Evolutionary conservation across 345 rosid species (phyloP), one percentile per base, ranked within the genome.

Genomic region (Melaleuca quinquenervia): DNA sequence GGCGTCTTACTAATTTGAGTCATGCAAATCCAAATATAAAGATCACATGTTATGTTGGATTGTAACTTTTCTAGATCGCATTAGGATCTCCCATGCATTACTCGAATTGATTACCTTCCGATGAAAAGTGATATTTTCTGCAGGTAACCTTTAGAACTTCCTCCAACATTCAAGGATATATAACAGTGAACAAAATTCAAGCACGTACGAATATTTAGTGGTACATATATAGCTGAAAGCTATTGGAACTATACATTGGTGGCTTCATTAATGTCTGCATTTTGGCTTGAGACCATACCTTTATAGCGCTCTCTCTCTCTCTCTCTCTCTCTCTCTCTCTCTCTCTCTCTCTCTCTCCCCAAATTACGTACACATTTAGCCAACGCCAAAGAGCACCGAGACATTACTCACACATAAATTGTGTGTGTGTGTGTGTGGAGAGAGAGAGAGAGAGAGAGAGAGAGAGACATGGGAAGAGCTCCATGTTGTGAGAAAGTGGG

Each of bases 401-500:
- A 82, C 56, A 50, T 41, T 52, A 51, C 10, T 10, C n/a, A 62
- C 52, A 27, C 36, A 9, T 45, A 16, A 13, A 58, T 16, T 32
- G 11, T 55, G 32, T 18, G 50, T 16, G 41, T 22, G 15, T 12
- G n/a, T 22, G 50, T 58, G 74, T 53, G 49, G 49, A 55, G 26
- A 52, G 29, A 83, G 41, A 15, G 29, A 52, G 53, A 27, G 29
- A 52, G 62, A 44, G 44, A 54, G 48, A 21, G 12, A 27, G 56
- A 52, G 76, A 83, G 29, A 76, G 84, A 55, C 12, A 96, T 95
- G 98, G 99, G 98, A 85, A 94, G 99, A 74, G 91, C 98, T 20
- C 97, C 98, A 5, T 96, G 98, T 83, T 96, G 99, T 88, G 97
- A 94, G 90, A 95, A 96, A 84, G 91, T 93, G 7, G 98, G 98